These are phyloP conservation scores for Epithemia pelagica DNA, from an alignment of 108 stramenopile species.

Conservation along the genomic window DNA sequence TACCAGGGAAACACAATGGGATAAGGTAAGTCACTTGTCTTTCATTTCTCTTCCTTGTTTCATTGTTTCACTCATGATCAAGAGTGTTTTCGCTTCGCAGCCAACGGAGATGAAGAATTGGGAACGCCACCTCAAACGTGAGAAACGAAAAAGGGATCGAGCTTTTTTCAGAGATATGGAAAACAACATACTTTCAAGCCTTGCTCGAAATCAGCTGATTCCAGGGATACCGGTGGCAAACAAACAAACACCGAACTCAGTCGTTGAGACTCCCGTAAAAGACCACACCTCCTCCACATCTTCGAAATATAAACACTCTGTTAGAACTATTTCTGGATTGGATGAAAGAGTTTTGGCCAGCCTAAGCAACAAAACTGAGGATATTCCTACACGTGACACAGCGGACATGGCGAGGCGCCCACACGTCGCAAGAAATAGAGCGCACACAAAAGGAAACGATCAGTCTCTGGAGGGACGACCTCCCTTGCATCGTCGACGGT, in stretches of 20 bases:
- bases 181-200: constrained; percentile 19
- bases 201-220: constrained; percentile 30
- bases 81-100: no score
- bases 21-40: constrained; percentile 16
- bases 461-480: constrained; percentile 13
- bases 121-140: constrained; percentile 16
- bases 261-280: no score
- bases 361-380: constrained; percentile 4
- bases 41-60: neutral
- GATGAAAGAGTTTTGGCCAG: constrained; percentile 46
- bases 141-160: constrained; percentile 16
- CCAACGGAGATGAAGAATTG: constrained; percentile 19
- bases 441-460: neutral
- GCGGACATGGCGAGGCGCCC: neutral
- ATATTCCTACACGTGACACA: neutral
- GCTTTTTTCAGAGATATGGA: constrained; percentile 45
- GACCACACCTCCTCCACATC: no score
- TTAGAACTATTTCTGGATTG: constrained; percentile 66
- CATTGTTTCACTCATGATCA: neutral
- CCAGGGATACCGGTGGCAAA: constrained; percentile 21
- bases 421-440: neutral
- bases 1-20: constrained; percentile 52
- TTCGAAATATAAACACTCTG: no score
- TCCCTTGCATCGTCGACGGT: constrained; percentile 8
- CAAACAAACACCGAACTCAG: no score